Conservation (phyloP, 306 rosid genomes). For the Cercis canadensis region DNA sequence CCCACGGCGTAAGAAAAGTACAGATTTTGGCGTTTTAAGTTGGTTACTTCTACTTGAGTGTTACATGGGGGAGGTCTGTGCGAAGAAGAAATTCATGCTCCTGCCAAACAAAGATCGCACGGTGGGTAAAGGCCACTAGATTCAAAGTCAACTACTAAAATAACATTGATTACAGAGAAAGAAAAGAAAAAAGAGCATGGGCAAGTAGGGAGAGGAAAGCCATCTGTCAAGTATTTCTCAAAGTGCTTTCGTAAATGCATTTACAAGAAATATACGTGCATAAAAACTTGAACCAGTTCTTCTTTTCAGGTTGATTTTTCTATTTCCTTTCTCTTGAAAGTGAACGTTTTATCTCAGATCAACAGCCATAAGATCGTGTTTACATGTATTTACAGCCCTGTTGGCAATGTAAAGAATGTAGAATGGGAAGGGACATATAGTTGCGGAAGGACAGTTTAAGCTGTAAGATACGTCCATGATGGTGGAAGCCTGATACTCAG, state of each 20-base stretch:
- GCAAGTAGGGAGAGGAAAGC: slow-evolving; percentile 16
- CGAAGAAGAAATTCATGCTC: slow-evolving; percentile 3
- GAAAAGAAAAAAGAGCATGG: no score
- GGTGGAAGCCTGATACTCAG: background rate
- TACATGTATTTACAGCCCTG: no score
- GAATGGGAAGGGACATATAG: background rate
- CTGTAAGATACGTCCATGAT: background rate
- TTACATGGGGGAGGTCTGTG: slow-evolving; percentile 31
- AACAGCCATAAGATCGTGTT: no score
- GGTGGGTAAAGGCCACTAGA: background rate
- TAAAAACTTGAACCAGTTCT: no score
- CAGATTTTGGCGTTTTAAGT: slow-evolving; percentile 36
- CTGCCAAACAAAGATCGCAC: slow-evolving; percentile 38
- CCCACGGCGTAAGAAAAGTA: slow-evolving; percentile 39
- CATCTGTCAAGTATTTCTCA: slow-evolving; percentile 26
- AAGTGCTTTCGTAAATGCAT: no score
- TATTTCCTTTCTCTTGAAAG: no score
- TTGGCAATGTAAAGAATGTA: background rate
- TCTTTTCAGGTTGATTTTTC: no score
- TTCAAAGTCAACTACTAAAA: no score
- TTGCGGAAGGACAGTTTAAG: background rate
- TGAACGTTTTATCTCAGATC: no score
- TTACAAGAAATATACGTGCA: no score
- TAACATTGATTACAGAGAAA: no score
- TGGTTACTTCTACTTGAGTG: slow-evolving; percentile 44